phyloP scores from a whole-genome alignment of 1,139 yeast genomes.

The Kodamaea plutei region DNA sequence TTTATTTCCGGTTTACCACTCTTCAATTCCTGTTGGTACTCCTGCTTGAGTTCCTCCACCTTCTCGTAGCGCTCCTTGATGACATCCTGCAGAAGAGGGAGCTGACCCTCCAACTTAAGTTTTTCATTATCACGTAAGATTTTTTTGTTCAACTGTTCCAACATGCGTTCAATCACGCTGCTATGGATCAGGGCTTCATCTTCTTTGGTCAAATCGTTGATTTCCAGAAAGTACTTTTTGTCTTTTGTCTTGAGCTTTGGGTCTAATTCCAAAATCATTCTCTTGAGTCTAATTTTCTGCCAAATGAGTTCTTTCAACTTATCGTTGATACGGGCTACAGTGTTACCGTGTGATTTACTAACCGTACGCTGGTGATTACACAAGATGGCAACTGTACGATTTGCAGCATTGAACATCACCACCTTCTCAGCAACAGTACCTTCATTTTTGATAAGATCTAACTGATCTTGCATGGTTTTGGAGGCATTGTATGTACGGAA shows the following conservation, averaged over 20 bases:
- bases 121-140: constrained; percentile 78
- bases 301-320: constrained; percentile 75
- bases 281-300: constrained; percentile 74
- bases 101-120: constrained; percentile 52
- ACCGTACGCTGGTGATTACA: constrained; percentile 98
- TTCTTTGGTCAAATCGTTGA: constrained; percentile 66
- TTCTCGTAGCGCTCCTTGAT: constrained; percentile 57
- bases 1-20: constrained; percentile 59
- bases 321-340: constrained; percentile 75
- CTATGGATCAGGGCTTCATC: constrained; percentile 59
- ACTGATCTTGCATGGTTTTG: constrained; percentile 92
- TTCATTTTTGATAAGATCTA: constrained; percentile 74
- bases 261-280: constrained; percentile 66
- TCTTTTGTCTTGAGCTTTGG: constrained; percentile 50
- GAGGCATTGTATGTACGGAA: constrained; percentile 98
- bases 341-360: constrained; percentile 74
- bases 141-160: constrained; percentile 59
- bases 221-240: constrained; percentile 59
- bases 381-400: constrained; percentile 88
- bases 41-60: constrained; percentile 51
- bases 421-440: constrained; percentile 89
- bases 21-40: constrained; percentile 56
- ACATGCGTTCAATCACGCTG: constrained; percentile 53
- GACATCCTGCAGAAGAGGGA: constrained; percentile 49
- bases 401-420: constrained; percentile 87